Base-by-base conservation (phyloP, 768 basidiomycete genomes). In the Lactifluus volemus region DNA sequence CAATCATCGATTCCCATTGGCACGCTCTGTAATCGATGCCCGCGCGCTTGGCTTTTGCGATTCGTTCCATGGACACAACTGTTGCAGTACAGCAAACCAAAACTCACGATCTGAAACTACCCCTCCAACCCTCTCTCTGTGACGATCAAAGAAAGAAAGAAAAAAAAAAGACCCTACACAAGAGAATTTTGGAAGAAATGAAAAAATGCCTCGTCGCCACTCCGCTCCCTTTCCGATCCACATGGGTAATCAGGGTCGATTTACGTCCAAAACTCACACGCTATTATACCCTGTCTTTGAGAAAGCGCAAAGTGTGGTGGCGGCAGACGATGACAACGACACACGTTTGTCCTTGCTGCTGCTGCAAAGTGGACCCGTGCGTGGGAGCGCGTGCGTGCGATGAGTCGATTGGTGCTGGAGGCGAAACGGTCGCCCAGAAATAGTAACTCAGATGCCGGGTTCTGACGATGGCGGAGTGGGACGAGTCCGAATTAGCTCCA, bases 361-460 rank as follows among this genome's bases (percentile, higher is more conserved):
- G n/a, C n/a, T n/a, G n/a, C n/a, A n/a, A n/a, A n/a, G n/a, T n/a
- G 10, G 4, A 38, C 49, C 25, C 48, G 39, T 49, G 32, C 15
- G 11, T 36, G n/a, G 29, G 32, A 34, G 32, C 9, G 15, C 21
- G 12, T 34, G 32, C 36, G 15, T 47, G 36, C 17, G 44, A 38
- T 29, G 39, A 9, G 39, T n/a, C 29, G 49, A 49, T 42, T 36
- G 34, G 14, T 42, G 29, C 29, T 54, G 53, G 53, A 21, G 19
- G 53, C 53, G 53, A 41, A 44, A 41, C 53, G 30, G 41, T 34
- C 32, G 25, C 39, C 9, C 19, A 30, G 30, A 50, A 55, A 50
- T 44, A 49, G 60, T 14, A 61, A 56, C 34, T 56, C 49, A 42
- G 60, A 47, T 47, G 29, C 42, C 34, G 25, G 60, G 60, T 47